Evolutionary conservation across 2,329 filamentous ascomycete species (phyloP), one percentile per base, ranked within the genome.

Genomic region (Xylariaceae sp.): DNA sequence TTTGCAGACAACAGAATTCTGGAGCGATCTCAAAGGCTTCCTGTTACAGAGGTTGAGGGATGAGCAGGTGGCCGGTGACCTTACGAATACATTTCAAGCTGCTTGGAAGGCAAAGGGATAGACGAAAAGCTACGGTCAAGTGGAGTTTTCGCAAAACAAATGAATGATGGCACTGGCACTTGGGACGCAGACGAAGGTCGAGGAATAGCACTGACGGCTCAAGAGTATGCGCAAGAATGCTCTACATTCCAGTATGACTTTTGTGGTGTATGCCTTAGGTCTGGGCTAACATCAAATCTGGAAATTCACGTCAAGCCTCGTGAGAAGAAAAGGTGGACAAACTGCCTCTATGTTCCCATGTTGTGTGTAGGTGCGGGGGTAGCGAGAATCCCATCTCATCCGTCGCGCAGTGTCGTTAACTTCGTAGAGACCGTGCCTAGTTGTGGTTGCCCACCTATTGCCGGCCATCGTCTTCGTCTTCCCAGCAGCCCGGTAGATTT

Each of bases 1-100:
- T 16, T 60, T 95, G 49, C 68, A 78, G 57, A 84, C 79, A 11
- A 78, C 84, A 6, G 81, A 76, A 41, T 98, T 98, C 60, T 98
- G 93, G 93, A 67, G 67, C 8, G 93, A 97, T 68, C 64, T 98
- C 49, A 81, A 81, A 59, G 85, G 78, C 0, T 97, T 91, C 64
- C 61, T 98, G 62, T 68, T 81, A 57, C 86, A 90, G 69, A 78
- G 88, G 61, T 66, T 95, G 54, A 81, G 85, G 64, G 85, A 94
- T 60, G 81, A 80, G 56, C 65, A 65, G 42, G 64, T 73, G 57
- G 87, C 85, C 1, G 78, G 78, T 51, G 77, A 81, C 54, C 63
- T 91, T 55, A 75, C 76, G 28, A 68, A 63, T 4, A 61, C 86
- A 17, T 96, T 96, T 59, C 84, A 77, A 64, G 69, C 69, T 34